A percentile compares a stretch with the other conserved stretches of the same genome.
phyloP scores from a whole-genome alignment of 2,329 filamentous ascomycete genomes.

The Leptographium flavum region DNA sequence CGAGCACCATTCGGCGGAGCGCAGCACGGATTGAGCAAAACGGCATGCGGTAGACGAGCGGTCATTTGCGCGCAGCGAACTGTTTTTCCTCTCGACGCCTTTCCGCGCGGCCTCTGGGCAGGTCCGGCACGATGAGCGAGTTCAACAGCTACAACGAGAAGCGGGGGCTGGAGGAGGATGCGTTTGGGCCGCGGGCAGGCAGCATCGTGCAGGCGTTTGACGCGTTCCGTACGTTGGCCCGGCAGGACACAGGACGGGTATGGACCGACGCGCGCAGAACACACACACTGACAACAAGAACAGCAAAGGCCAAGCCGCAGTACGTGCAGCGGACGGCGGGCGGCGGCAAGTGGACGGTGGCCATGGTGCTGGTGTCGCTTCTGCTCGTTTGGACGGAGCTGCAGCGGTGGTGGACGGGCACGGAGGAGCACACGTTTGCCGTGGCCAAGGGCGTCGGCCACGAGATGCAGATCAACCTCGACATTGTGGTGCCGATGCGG shows the following conservation, averaged over 20 bases:
- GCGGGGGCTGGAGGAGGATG: slow-evolving; percentile 54
- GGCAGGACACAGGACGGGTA: no score
- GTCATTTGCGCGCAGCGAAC: no score
- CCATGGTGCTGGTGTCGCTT: slow-evolving; percentile 60
- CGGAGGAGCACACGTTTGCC: slow-evolving; percentile 77
- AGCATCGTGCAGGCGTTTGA: slow-evolving; percentile 77
- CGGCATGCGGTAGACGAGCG: no score
- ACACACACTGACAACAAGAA: neutral
- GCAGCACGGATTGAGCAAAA: no score
- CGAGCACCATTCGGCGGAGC: no score
- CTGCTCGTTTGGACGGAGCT: slow-evolving; percentile 69
- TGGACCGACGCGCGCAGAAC: no score
- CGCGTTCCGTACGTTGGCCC: slow-evolving; percentile 87
- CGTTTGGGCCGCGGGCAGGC: slow-evolving; percentile 53
- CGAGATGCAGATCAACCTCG: slow-evolving; percentile 84
- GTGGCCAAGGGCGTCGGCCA: slow-evolving; percentile 87
- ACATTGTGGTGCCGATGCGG: slow-evolving; percentile 80
- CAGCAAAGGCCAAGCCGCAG: slow-evolving; percentile 90
- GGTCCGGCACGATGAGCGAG: slow-evolving; percentile 51
- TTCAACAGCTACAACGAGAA: slow-evolving; percentile 62
- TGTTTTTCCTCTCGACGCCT: no score
- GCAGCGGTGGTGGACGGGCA: slow-evolving; percentile 67
- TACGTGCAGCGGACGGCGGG: slow-evolving; percentile 74
- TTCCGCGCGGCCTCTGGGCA: neutral
- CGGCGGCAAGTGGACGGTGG: slow-evolving; percentile 87